Evolutionary conservation across 768 basidiomycete genomes (phyloP).

Genomic region (Hypsizygus marmoreus): DNA sequence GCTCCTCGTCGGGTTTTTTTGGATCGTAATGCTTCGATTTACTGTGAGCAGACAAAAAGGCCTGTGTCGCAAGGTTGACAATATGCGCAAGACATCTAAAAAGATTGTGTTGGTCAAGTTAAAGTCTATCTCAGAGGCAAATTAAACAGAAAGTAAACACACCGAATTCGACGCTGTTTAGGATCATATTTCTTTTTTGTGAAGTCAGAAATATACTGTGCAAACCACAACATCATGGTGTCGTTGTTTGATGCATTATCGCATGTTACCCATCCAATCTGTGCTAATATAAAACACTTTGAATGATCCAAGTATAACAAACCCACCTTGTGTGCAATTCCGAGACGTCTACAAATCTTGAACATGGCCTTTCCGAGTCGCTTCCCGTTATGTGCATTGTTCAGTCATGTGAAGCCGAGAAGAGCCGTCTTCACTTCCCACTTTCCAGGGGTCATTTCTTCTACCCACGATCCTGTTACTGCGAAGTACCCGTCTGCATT

Average conservation of each 20-base stretch:
- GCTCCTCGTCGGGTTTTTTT: constrained; percentile 18
- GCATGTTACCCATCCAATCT: constrained; percentile 37
- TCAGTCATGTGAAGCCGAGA: constrained; percentile 36
- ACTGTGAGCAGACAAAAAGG: constrained; percentile 25
- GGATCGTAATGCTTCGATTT: constrained; percentile 25
- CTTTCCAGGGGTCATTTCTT: constrained; percentile 1
- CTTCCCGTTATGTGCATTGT: constrained; percentile 36
- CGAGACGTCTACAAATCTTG: constrained; percentile 27
- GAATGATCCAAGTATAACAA: background rate
- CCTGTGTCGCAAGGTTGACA: constrained; percentile 36
- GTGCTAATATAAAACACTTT: no score
- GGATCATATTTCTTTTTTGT: no score
- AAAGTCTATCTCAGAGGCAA: no score
- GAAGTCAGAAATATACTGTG: background rate
- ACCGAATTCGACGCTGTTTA: no score
- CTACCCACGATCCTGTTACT: background rate
- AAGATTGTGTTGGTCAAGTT: no score
- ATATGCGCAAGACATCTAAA: constrained; percentile 31
- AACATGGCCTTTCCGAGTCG: constrained; percentile 38
- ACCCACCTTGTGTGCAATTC: constrained; percentile 30
- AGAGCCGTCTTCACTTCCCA: constrained; percentile 34
- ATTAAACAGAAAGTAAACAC: no score
- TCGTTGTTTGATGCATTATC: constrained; percentile 40
- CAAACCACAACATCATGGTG: constrained; percentile 34
- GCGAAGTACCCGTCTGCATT: background rate